Percentiles rank a stretch among this genome's conserved stretches.
Evolutionary conservation across 352 stramenopile species (phyloP).

Genomic region (Globisporangium mamillatum): DNA sequence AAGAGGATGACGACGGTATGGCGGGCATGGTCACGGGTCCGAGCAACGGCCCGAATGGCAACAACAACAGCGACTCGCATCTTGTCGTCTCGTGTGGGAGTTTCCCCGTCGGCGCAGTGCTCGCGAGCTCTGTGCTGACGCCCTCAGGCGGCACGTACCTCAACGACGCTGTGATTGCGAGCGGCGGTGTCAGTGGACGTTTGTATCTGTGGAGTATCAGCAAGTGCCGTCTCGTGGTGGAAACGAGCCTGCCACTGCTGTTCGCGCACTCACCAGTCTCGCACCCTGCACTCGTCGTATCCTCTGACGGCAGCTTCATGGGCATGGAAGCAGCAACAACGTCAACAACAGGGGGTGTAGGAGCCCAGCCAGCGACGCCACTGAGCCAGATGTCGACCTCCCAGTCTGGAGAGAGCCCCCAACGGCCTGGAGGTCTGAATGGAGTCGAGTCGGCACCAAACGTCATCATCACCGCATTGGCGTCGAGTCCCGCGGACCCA

Average conservation of each 20-base stretch:
- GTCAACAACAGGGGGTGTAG: neutral
- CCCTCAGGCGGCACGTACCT: slow-evolving; percentile 47
- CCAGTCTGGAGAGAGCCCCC: slow-evolving; percentile 1
- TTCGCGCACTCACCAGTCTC: slow-evolving; percentile 26
- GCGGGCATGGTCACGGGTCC: neutral
- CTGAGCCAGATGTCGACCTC: slow-evolving; percentile 6
- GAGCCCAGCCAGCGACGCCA: neutral
- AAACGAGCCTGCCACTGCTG: slow-evolving; percentile 35
- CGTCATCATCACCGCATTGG: slow-evolving; percentile 47
- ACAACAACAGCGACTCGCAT: slow-evolving; percentile 19
- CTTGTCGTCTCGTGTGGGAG: slow-evolving; percentile 44
- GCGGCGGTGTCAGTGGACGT: slow-evolving; percentile 40
- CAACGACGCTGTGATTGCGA: slow-evolving; percentile 47
- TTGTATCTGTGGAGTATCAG: slow-evolving; percentile 54
- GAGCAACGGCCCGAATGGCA: neutral
- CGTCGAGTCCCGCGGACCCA: slow-evolving; percentile 44
- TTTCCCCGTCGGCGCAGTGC: slow-evolving; percentile 48
- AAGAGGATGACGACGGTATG: slow-evolving; percentile 48
- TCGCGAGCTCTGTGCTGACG: slow-evolving; percentile 48
- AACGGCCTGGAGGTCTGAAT: neutral
- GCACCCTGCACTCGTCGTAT: neutral
- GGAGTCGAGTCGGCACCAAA: slow-evolving; percentile 3
- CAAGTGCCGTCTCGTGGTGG: slow-evolving; percentile 38
- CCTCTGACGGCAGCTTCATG: neutral
- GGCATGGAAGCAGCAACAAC: neutral